Evolutionary conservation across 1,284 basidiomycete genomes (phyloP).

Genomic region (Apiotrichum porosum): DNA sequence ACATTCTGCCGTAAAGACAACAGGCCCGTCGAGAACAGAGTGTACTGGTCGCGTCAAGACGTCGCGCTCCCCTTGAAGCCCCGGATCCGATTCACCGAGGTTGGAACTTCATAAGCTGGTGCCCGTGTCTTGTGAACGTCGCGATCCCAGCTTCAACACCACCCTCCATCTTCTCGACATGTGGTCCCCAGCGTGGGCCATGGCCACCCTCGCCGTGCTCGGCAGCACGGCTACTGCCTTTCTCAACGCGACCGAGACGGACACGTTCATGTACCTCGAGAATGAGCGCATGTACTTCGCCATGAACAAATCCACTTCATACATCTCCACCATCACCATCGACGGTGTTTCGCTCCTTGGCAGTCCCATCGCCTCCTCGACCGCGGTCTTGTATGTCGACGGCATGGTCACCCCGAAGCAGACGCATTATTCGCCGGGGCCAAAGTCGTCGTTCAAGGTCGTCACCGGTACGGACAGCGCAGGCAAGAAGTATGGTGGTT

Average conservation of each 20-base stretch:
- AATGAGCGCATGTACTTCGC: constrained; percentile 11
- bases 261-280: constrained; percentile 3
- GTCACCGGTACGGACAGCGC: constrained; percentile 7
- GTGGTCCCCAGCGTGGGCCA: too few species aligned
- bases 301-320: constrained; percentile 7
- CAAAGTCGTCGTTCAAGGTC: constrained; percentile 2
- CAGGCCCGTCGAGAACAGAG: too few species aligned
- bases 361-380: constrained; percentile 7
- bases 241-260: constrained; percentile 9
- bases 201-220: too few species aligned
- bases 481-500: constrained; percentile 10
- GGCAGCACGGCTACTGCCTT: background rate
- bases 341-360: constrained; percentile 13
- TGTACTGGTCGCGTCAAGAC: too few species aligned
- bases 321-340: constrained; percentile 9
- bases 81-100: too few species aligned
- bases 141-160: too few species aligned
- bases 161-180: too few species aligned
- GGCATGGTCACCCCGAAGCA: constrained; percentile 14
- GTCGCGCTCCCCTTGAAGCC: too few species aligned
- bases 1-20: too few species aligned
- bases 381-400: constrained; percentile 12
- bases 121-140: too few species aligned
- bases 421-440: background rate
- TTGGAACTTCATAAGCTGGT: too few species aligned